phyloP scores from a whole-genome alignment of 2,329 filamentous ascomycete species.

The Emericellopsis atlantica region DNA sequence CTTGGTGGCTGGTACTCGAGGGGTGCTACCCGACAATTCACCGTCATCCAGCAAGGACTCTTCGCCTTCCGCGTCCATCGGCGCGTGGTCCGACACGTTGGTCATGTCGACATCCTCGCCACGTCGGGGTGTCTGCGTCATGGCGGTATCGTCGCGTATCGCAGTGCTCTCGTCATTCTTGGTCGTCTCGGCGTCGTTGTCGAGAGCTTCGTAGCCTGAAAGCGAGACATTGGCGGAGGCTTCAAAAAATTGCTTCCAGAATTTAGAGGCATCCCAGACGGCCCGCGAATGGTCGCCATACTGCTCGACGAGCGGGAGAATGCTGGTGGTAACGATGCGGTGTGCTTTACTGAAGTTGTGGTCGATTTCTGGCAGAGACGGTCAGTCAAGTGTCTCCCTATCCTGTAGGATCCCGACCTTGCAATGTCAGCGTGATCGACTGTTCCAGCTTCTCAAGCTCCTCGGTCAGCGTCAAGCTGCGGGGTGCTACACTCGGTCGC shows the following conservation, averaged over 20 bases:
- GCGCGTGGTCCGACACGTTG: slow-evolving; percentile 6
- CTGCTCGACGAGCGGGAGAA: slow-evolving; percentile 85
- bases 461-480: slow-evolving; percentile 70
- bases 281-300: slow-evolving; percentile 88
- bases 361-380: slow-evolving; percentile 67
- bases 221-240: slow-evolving; percentile 94
- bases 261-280: slow-evolving; percentile 97
- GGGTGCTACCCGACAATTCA: slow-evolving; percentile 55
- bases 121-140: slow-evolving; percentile 31
- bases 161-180: slow-evolving; percentile 38
- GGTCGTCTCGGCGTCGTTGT: slow-evolving; percentile 54
- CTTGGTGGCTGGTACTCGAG: slow-evolving; percentile 40
- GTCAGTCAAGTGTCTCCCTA: neutral
- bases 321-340: slow-evolving; percentile 86
- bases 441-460: slow-evolving; percentile 94
- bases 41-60: slow-evolving; percentile 58
- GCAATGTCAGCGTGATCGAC: slow-evolving; percentile 87
- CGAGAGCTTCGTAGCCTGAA: slow-evolving; percentile 81
- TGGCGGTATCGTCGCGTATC: slow-evolving; percentile 41
- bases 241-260: slow-evolving; percentile 99
- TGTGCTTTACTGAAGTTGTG: slow-evolving; percentile 96
- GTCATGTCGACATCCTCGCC: slow-evolving; percentile 25
- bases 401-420: slow-evolving; percentile 43
- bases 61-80: slow-evolving; percentile 41
- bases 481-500: slow-evolving; percentile 30